Evolutionary conservation across 257 asterid species (phyloP).

Genomic region (Nyctanthes arbortristis): DNA sequence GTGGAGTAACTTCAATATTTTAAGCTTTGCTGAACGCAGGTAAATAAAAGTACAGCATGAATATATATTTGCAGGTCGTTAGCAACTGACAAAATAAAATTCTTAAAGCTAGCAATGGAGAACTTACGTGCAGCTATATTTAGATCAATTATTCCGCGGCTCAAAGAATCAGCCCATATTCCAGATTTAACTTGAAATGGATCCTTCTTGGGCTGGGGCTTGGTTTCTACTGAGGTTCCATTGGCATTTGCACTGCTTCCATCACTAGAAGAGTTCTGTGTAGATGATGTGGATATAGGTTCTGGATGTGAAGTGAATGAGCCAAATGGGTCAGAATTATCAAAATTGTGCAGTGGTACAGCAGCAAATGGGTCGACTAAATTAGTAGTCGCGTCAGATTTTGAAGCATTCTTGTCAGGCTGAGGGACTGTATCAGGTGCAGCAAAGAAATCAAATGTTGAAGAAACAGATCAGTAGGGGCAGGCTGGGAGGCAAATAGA

Average conservation of each 20-base stretch:
- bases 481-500: slow-evolving; percentile 70
- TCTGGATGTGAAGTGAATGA: slow-evolving; percentile 53
- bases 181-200: slow-evolving; percentile 92
- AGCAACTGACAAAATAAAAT: slow-evolving; percentile 14
- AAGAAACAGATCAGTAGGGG: slow-evolving; percentile 48
- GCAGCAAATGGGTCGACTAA: slow-evolving; percentile 75
- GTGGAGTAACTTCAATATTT: background rate
- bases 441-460: slow-evolving; percentile 68
- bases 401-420: slow-evolving; percentile 37
- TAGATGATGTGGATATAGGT: slow-evolving; percentile 33
- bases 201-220: slow-evolving; percentile 47
- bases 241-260: slow-evolving; percentile 35
- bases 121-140: slow-evolving; percentile 89
- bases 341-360: slow-evolving; percentile 74
- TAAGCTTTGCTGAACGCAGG: background rate
- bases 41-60: background rate
- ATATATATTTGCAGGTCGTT: background rate
- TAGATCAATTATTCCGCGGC: slow-evolving; percentile 91
- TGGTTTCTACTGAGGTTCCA: slow-evolving; percentile 38
- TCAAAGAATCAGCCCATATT: slow-evolving; percentile 96
- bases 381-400: slow-evolving; percentile 39
- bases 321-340: slow-evolving; percentile 67
- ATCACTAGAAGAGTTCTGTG: slow-evolving; percentile 35
- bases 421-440: slow-evolving; percentile 58
- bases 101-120: slow-evolving; percentile 12